phyloP scores from a whole-genome alignment of 2,329 filamentous ascomycete genomes.

The Colletotrichum australisinense region DNA sequence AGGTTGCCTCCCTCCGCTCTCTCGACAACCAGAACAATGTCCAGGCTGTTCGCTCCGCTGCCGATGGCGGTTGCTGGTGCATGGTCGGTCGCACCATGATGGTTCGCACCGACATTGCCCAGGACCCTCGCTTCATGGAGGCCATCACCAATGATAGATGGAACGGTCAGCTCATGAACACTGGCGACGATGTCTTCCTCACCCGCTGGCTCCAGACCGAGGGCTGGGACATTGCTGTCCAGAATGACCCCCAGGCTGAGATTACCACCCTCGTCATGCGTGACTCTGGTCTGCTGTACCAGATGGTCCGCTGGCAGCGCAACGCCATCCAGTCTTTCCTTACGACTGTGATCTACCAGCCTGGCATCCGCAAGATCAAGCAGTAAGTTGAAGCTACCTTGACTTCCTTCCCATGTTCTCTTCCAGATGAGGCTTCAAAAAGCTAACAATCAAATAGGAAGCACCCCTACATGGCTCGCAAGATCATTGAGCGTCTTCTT shows the following conservation, averaged over 20 bases:
- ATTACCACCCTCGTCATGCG: conserved; percentile 39
- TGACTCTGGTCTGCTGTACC: conserved; percentile 35
- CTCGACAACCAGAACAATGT: conserved; percentile 37
- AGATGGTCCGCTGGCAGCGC: conserved; percentile 42
- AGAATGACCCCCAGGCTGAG: conserved; percentile 39
- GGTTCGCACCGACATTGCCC: conserved; percentile 39
- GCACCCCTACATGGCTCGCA: conserved; percentile 34
- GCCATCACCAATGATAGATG: conserved; percentile 40
- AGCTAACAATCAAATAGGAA: not conserved
- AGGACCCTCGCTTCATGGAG: conserved; percentile 39
- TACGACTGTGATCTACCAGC: not conserved
- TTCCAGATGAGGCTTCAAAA: not conserved
- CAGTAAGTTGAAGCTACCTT: not conserved
- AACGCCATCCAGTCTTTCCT: conserved; percentile 32
- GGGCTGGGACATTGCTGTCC: conserved; percentile 42
- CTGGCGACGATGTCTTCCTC: conserved; percentile 43
- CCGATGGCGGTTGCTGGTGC: conserved; percentile 42
- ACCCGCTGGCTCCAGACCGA: conserved; percentile 42
- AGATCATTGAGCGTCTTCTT: conserved; percentile 32
- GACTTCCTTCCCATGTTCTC: no score
- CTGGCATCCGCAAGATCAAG: conserved; percentile 18
- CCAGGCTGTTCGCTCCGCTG: conserved; percentile 36
- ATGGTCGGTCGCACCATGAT: conserved; percentile 43
- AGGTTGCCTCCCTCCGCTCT: conserved; percentile 42
- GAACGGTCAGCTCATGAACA: conserved; percentile 38